These are phyloP conservation scores for Pyrus communis DNA, from an alignment of 306 rosid species.

Conservation along the genomic window DNA sequence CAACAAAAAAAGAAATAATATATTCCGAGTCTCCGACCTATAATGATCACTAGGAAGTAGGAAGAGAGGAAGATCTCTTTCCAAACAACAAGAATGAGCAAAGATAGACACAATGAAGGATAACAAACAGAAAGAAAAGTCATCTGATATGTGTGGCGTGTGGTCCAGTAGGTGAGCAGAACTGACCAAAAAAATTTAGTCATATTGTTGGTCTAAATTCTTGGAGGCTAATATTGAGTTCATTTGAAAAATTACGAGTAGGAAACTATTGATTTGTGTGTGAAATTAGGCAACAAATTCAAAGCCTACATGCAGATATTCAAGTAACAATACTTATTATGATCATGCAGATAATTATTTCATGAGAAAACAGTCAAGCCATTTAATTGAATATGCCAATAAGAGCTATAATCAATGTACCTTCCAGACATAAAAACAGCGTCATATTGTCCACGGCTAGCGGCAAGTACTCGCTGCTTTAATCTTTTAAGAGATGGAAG, in stretches of 20 bases:
- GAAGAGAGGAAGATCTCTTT: not conserved
- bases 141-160: not conserved
- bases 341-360: not conserved
- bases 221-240: not conserved
- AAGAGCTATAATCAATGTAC: constrained; percentile 27
- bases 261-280: not conserved
- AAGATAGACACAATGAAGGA: not conserved
- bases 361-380: not conserved
- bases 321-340: not conserved
- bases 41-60: not conserved
- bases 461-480: constrained; percentile 74
- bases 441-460: constrained; percentile 78
- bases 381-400: not conserved
- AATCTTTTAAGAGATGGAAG: constrained; percentile 87
- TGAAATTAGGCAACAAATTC: not conserved
- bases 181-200: not conserved
- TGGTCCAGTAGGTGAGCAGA: not conserved
- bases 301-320: not conserved
- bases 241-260: not conserved
- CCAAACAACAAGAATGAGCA: not conserved
- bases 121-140: not conserved
- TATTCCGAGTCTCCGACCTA: no score
- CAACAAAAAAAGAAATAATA: no score
- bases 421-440: constrained; percentile 98
- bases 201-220: not conserved